Evolutionary conservation across 352 stramenopile species (phyloP).

Genomic region (Paralagenidium karlingii): DNA sequence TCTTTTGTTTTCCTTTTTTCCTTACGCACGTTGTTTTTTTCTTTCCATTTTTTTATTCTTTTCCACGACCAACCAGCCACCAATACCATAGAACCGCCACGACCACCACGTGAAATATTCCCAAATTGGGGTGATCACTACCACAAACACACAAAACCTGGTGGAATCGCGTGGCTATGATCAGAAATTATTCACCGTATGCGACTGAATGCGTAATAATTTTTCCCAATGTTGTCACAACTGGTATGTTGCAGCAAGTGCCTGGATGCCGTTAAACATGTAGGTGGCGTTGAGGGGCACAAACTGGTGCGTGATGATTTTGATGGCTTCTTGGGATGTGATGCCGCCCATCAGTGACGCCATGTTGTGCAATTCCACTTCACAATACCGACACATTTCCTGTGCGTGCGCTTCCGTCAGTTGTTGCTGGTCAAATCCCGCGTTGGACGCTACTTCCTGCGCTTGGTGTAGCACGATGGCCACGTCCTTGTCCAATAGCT

Average conservation of each 20-base stretch:
- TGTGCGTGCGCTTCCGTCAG: conserved; percentile 63
- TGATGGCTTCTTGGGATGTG: conserved; percentile 95
- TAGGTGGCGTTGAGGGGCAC: conserved; percentile 95
- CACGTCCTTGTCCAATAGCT: conserved; percentile 32
- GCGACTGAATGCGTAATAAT: no score
- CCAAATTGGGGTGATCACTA: no score
- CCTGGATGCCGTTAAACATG: conserved; percentile 95
- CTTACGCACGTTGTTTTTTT: no score
- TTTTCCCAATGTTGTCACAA: conserved; percentile 44
- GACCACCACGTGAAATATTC: no score
- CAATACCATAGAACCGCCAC: no score
- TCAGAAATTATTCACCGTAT: no score
- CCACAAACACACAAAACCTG: no score
- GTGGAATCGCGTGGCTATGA: no score
- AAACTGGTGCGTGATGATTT: conserved; percentile 97
- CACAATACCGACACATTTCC: conserved; percentile 88
- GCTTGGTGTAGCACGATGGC: conserved; percentile 46
- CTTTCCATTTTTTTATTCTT: no score
- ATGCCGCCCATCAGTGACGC: conserved; percentile 93
- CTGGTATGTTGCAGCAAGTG: conserved; percentile 47
- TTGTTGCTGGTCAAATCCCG: conserved; percentile 20
- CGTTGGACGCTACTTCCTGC: conserved; percentile 13
- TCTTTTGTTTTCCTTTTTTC: no score
- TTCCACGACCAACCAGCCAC: no score
- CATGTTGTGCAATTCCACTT: conserved; percentile 90